Evolutionary conservation across 768 basidiomycete species (phyloP).

Genomic region (Dendrothele bispora): DNA sequence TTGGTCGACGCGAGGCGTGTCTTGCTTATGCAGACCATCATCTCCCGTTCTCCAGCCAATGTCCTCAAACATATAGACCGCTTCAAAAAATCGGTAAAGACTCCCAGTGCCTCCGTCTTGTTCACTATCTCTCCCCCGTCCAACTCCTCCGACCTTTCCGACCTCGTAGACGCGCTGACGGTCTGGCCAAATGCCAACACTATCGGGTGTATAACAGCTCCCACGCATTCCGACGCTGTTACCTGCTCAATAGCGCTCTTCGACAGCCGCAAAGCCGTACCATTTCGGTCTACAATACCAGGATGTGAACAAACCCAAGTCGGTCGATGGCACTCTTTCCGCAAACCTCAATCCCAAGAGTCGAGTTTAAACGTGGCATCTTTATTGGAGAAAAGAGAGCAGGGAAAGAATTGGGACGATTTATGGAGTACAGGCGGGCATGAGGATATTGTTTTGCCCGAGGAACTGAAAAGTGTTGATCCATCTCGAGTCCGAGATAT

Average conservation of each 20-base stretch:
- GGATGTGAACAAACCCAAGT: slow-evolving; percentile 62
- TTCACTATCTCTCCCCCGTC: background rate
- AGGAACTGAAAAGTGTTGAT: slow-evolving; percentile 1
- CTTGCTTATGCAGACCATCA: no score
- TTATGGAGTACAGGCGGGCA: slow-evolving; percentile 51
- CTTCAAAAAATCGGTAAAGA: background rate
- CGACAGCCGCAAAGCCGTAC: slow-evolving; percentile 36
- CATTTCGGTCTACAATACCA: slow-evolving; percentile 65
- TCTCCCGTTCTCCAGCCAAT: slow-evolving; percentile 1
- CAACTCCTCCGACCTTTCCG: slow-evolving; percentile 1
- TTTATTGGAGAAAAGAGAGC: no score
- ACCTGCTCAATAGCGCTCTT: slow-evolving; percentile 62
- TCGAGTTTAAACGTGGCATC: no score
- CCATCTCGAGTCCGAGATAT: slow-evolving; percentile 34
- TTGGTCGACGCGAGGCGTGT: no score
- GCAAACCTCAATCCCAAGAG: no score
- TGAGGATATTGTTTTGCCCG: slow-evolving; percentile 14
- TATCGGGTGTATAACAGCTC: slow-evolving; percentile 4
- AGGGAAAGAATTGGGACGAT: slow-evolving; percentile 45
- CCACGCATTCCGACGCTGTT: slow-evolving; percentile 16
- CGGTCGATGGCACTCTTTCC: slow-evolving; percentile 69
- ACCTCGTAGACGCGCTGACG: slow-evolving; percentile 3
- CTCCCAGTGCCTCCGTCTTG: background rate
- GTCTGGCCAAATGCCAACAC: background rate
- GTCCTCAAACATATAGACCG: background rate